Evolutionary conservation across 2,329 filamentous ascomycete genomes (phyloP).

Genomic region (Beauveria sp.): DNA sequence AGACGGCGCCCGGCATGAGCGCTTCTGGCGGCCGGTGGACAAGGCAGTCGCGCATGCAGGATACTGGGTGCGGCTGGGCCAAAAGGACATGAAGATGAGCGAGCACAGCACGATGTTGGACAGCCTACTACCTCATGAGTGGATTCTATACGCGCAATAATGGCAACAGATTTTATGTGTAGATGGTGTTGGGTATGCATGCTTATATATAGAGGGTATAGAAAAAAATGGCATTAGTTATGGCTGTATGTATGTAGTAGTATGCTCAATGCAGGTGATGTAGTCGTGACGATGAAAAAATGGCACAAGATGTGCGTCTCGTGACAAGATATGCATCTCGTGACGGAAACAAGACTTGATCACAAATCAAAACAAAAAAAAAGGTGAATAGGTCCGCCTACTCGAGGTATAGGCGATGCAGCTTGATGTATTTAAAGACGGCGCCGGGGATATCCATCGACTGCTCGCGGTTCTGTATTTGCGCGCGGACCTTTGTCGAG

Average conservation of each 20-base stretch:
- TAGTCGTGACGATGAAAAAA: background rate
- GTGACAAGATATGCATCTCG: background rate
- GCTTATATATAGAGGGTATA: conserved; percentile 8
- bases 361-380: background rate
- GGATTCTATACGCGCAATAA: conserved; percentile 10
- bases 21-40: conserved; percentile 17
- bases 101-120: background rate
- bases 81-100: conserved; percentile 14
- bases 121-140: background rate
- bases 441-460: conserved; percentile 67
- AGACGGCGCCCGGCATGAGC: conserved; percentile 13
- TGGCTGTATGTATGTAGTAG: background rate
- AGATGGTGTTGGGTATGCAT: background rate
- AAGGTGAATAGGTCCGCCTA: background rate
- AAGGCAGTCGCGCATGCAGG: conserved; percentile 13
- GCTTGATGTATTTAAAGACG: conserved; percentile 67
- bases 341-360: background rate
- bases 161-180: background rate
- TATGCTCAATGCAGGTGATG: background rate
- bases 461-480: conserved; percentile 73
- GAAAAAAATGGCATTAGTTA: conserved; percentile 3
- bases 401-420: conserved; percentile 52
- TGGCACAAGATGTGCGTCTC: background rate
- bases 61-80: conserved; percentile 22
- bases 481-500: conserved; percentile 65